Evolutionary conservation across 176 grass and related monocot genomes (phyloP), one percentile per base, ranked within the genome.

Genomic region (Ensete glaucum): DNA sequence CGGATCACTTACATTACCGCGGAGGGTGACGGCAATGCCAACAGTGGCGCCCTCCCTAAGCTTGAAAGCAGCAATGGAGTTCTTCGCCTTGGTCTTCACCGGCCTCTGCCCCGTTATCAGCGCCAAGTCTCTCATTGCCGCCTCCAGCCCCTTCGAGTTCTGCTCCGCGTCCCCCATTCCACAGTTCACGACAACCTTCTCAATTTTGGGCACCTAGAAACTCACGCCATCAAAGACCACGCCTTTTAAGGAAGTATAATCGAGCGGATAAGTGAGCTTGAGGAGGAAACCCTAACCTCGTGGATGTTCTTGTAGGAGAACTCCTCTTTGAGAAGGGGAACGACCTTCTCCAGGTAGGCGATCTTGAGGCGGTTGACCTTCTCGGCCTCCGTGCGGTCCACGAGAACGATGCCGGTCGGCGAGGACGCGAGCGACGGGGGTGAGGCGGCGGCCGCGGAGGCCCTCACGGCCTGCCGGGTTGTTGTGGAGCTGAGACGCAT

Each of bases 1-100:
- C 14, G 16, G 57, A 8, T 60, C 34, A 19, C 57, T 60, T 60
- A 60, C 57, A n/a, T 60, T 60, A 60, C 14, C 17, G 16, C 57
- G 57, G 57, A 60, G 57, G 5, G 57, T 19, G 72, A 89, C 88
- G 50, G 84, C 88, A 62, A 99, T 87, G 67, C 95, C 95, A n/a
- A 99, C 87, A 14, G 88, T 86, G 67, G 87, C 77, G 25, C 95
- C 91, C 72, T 91, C 80, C 55, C 90, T 83, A 50, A 99, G 88
- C 80, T 99, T 99, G 82, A 99, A 99, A 53, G 84, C 91, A 50
- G 95, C 90, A 14, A 99, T 86, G 7, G 95, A 99, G 20, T 89
- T 80, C 85, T 80, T 94, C 17, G 95, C 95, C 74, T 82, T 82
- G 59, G 88, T 94, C 81, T 91, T 99, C 58, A 94, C 82, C 3